These are phyloP conservation scores for Cyberlindnera saturnus DNA, from an alignment of 805 yeast genomes.

Conservation along the genomic window DNA sequence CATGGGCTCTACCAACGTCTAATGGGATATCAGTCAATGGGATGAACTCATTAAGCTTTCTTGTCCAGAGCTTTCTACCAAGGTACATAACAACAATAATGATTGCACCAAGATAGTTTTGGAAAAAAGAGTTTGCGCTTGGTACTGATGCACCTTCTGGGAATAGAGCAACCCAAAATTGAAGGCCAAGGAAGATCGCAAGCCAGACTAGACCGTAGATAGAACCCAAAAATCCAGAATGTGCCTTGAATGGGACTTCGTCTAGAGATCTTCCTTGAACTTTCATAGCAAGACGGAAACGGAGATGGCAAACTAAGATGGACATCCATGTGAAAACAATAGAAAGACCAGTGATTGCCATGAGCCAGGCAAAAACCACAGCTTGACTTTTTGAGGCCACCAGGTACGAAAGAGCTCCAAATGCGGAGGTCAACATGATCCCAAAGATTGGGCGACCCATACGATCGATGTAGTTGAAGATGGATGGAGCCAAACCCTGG, in stretches of 20 bases:
- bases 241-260: slow-evolving; percentile 38
- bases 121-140: slow-evolving; percentile 32
- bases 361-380: slow-evolving; percentile 41
- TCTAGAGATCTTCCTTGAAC: slow-evolving; percentile 34
- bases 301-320: slow-evolving; percentile 35
- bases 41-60: slow-evolving; percentile 35
- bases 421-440: slow-evolving; percentile 30
- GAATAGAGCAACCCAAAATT: slow-evolving; percentile 42
- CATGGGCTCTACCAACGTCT: slow-evolving; percentile 57
- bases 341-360: slow-evolving; percentile 44
- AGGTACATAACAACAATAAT: slow-evolving; percentile 33
- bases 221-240: slow-evolving; percentile 39
- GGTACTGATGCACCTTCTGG: slow-evolving; percentile 34
- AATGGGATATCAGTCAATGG: slow-evolving; percentile 48
- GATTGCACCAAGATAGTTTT: slow-evolving; percentile 36
- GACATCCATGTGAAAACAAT: slow-evolving; percentile 46
- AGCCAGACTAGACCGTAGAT: slow-evolving; percentile 31
- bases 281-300: slow-evolving; percentile 40
- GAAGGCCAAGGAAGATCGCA: slow-evolving; percentile 34
- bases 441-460: slow-evolving; percentile 46
- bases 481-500: slow-evolving; percentile 38
- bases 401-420: slow-evolving; percentile 39
- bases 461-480: slow-evolving; percentile 39
- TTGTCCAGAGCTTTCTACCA: slow-evolving; percentile 38
- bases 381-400: slow-evolving; percentile 37